Evolutionary conservation across 169 alveolate species (phyloP), one percentile per base, ranked within the genome.

Genomic region (Cryptosporidium sp.): DNA sequence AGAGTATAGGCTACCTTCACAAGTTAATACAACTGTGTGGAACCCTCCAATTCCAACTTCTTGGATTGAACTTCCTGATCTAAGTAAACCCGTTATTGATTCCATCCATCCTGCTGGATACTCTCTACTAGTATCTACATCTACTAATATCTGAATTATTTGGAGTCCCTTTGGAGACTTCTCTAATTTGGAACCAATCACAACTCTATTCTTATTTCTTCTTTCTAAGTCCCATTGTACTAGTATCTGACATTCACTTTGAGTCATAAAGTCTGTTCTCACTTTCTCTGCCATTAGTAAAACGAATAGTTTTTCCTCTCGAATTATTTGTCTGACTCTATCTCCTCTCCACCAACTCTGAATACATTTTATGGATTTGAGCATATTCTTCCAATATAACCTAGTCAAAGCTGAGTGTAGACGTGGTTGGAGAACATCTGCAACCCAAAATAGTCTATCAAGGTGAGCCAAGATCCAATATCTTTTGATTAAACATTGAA

Each of bases 311-410:
- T 85, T 92, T 44, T 92, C 94, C 53, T 92, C 94, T 58, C 92
- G 92, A 21, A 92, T 69, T 29, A 91, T 92, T 51, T 92, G 89
- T 26, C 92, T 84, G 21, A 92, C 94, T 29, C 92, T 42, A 31
- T 91, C 91, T 0, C 92, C 92, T 70, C 93, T 62, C 94, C 94
- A 92, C 93, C 93, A 92, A 45, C 93, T 72, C 33, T 92, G 94
- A n/a, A 92, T 89, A 5, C 18, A 52, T 18, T 84, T 80, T 2
- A 84, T 53, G 3, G 94, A 92, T 21, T 62, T 86, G 18, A 61
- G 87, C 29, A 72, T 44, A 35, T 73, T 80, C 31, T 37, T 58
- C 89, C 89, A 80, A 33, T 80, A 80, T 29, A 80, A 16, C 65
- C 89, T 80, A 7, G 89, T 80, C 37, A 80, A 45, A 42, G 62